Conservation (phyloP, 2,329 filamentous ascomycete genomes). For the Curvularia hawaiiensis region DNA sequence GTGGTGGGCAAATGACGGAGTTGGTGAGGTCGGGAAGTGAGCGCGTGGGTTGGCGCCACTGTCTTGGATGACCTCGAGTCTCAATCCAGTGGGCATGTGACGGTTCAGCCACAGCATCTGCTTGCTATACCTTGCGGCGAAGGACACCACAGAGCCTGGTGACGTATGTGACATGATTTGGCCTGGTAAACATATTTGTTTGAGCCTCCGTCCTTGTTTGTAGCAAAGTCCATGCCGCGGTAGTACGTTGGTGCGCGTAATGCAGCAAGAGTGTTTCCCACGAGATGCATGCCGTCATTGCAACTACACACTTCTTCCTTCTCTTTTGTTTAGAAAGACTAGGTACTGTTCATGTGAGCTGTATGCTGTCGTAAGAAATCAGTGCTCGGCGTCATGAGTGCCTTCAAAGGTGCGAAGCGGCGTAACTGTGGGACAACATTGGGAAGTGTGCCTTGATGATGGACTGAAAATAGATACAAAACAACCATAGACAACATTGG, state of each 20-base stretch:
- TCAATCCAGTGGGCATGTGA: conserved; percentile 32
- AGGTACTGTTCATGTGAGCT: not conserved
- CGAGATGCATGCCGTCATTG: not conserved
- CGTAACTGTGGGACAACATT: not conserved
- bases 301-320: not conserved
- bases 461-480: not conserved
- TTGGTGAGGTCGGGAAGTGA: conserved; percentile 30
- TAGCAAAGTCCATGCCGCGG: not conserved
- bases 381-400: not conserved
- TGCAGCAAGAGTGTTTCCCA: not conserved
- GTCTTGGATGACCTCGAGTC: conserved; percentile 41
- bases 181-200: not conserved
- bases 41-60: conserved; percentile 36
- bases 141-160: not conserved
- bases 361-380: not conserved
- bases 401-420: not conserved
- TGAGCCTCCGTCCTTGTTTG: not conserved
- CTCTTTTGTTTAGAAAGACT: conserved; percentile 1
- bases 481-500: not conserved
- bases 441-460: not conserved
- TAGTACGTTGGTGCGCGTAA: not conserved
- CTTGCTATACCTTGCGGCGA: conserved; percentile 4
- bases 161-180: conserved; percentile 2
- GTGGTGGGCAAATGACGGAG: conserved; percentile 32
- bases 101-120: conserved; percentile 3